Base-by-base conservation (phyloP, 192 early-diverging fungal species). In the Dimargaris verticillata region DNA sequence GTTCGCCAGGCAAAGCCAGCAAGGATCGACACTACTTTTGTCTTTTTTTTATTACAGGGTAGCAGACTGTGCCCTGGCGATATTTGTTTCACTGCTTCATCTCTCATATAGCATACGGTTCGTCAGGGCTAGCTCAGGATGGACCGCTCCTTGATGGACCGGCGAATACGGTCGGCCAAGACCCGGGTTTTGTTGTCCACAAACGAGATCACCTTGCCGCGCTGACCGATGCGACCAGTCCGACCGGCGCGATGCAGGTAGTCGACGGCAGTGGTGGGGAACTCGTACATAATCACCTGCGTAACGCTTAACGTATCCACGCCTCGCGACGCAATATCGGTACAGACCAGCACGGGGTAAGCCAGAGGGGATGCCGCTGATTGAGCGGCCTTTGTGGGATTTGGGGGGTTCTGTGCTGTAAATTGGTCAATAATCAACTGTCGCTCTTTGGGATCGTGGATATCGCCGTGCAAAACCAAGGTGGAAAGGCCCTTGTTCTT, bases 161-260 rank as follows among this genome's bases (percentile, higher is more conserved):
- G 55, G 63, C 75, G 74, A 47, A 88, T 85, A 14, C 76, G 72
- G 61, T 83, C 80, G 11, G 84, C 80, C 58, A 92, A 66, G 48
- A 73, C 69, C 20, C 73, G 63, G 68, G 91, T 87, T 59, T 81
- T 80, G 53, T 82, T 81, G 24, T 81, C 79, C 5, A 97, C 76
- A 62, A 97, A 74, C 52, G 82, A 82, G 13, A 88, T 89, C 7
- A 87, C 90, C 59, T 86, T 79, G 14, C 95, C 95, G 1, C 65
- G 71, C 13, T 73, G 72, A 7, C 92, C 92, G 0, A 82, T 86
- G 5, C 95, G 78, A 5, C 89, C 95, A 0, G 95, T 95, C 17
- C 95, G 72, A 0, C 95, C 95, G 2, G 89, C 77, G 20, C 95
- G 83, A 67, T 97, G 95, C 57, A 97, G 61, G 67, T 93, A 97